Base-by-base conservation (phyloP, 2,329 filamentous ascomycete genomes). In the Trichoderma polysporum region DNA sequence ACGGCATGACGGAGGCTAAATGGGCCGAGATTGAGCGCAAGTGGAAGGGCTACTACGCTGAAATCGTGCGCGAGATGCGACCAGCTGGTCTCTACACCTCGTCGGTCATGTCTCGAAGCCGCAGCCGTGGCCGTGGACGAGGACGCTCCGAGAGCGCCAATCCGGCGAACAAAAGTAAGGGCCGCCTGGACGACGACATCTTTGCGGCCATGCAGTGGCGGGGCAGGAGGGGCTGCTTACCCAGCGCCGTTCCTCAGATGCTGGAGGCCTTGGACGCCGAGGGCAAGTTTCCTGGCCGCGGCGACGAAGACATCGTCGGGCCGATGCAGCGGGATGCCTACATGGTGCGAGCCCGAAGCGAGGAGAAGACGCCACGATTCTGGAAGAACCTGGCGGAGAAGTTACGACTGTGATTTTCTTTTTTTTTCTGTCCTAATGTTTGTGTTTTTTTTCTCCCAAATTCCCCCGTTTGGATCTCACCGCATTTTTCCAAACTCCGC, bases 251-350 rank as follows among this genome's bases (percentile, higher is more conserved):
- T 70, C 90, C 91, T 0, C 84, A 86, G 29, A 86, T 94, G 71
- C 83, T 90, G 69, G 88, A 90, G 75, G 82, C 89, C 66, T 83
- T 88, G 69, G 88, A 91, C 75, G 83, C 90, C 74, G 85, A 91
- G 69, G 90, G 91, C 74, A 97, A 97, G 78, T 97, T 97, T 74
- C 93, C 93, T 27, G 88, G 90, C 72, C 86, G 94, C 35, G 93
- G 93, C 61, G 93, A 97, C 73, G 90, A 94, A 73, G 94, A 97
- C 77, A 96, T 97, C 75, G 93, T 97, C 52, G 94, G 94, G 1
- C 94, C 94, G 7, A 97, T 97, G 94, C 87, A 88, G 72, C 85
- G 86, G 13, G 84, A 86, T 70, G 80, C 81, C 45, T 79, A 82
- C 69, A 87, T 87, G 85, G 76, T 78, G 33, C 79, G 82, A 54